Evolutionary conservation across 441 rosid species (phyloP).

Genomic region (Erysimum pusillum): DNA sequence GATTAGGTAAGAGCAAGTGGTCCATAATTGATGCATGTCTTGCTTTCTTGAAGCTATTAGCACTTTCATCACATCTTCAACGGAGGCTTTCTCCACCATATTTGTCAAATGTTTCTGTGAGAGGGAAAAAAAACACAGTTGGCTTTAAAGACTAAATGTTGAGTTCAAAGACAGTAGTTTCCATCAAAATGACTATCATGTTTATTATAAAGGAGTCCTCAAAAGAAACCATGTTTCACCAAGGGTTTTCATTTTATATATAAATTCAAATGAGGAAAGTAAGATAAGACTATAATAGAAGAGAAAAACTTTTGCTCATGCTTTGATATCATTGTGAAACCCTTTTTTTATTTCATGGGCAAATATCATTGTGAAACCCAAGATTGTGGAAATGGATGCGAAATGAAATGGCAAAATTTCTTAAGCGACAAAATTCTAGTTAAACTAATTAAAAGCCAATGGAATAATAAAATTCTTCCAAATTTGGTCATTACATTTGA

Average conservation of each 20-base stretch:
- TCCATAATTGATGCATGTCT: constrained; percentile 97
- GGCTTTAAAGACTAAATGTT: not conserved
- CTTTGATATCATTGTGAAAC: no score
- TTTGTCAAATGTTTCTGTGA: constrained; percentile 87
- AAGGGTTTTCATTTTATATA: not conserved
- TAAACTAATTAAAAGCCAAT: not conserved
- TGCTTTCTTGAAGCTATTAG: constrained; percentile 94
- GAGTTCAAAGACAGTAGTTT: constrained; percentile 13
- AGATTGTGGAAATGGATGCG: not conserved
- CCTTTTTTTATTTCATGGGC: no score
- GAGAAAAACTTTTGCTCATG: no score
- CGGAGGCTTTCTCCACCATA: constrained; percentile 98
- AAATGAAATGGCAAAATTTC: not conserved
- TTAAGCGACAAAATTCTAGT: not conserved
- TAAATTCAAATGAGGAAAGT: constrained; percentile 23
- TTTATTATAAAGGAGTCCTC: not conserved
- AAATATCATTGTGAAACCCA: constrained; percentile 1
- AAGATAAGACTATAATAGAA: constrained; percentile 9
- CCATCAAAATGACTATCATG: constrained; percentile 10
- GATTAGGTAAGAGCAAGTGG: constrained; percentile 95
- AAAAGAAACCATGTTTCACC: constrained; percentile 4
- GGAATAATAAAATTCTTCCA: not conserved
- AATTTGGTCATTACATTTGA: not conserved
- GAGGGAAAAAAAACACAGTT: not conserved
- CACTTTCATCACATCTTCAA: constrained; percentile 98